Base-by-base conservation (phyloP, 352 stramenopile species). In the Stephanocyclus meneghinianus region DNA sequence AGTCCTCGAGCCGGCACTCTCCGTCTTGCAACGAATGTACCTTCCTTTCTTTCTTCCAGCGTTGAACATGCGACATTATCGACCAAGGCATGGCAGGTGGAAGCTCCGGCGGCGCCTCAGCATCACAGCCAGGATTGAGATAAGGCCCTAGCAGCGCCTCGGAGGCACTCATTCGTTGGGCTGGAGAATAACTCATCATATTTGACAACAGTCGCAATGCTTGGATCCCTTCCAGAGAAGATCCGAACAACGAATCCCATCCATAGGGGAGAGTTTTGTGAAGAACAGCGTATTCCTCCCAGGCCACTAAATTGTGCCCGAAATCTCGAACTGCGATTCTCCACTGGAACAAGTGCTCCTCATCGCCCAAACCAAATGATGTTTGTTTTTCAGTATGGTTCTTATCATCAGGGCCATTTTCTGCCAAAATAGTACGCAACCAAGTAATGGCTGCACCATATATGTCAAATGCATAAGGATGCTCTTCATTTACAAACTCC, bases 391-490 rank as follows among this genome's bases (percentile, higher is more conserved):
- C 35, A 21, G 32, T 45, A 30, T 66, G 21, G 8, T 21, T 35
- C 18, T 75, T 42, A 32, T 47, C 30, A 9, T 62, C 26, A 40
- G 26, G 37, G 48, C 26, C 45, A 42, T 80, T 65, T 21, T 75
- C 73, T 21, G 57, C 65, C 29, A 82, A 47, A n/a, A 78, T 30
- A 35, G 53, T 71, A 62, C 67, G 47, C 18, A 82, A 60, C 74
- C 74, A 82, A 10, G 74, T 82, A 60, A 79, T 66, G 5, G 74
- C 74, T 2, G 48, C 61, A 2, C 56, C 26, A 26, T 82, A 82
- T 5, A 82, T n/a, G 37, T 82, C 74, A 64, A 82, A 82, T 59
- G 74, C 67, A 73, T 82, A 82, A 1, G 74, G 74, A 44, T 72
- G 50, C 53, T 77, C 61, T 45, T 72, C 66, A 32, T 82, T 13